These are phyloP conservation scores for Hypomyces perniciosus DNA, from an alignment of 2,329 filamentous ascomycete genomes.

Conservation along the genomic window DNA sequence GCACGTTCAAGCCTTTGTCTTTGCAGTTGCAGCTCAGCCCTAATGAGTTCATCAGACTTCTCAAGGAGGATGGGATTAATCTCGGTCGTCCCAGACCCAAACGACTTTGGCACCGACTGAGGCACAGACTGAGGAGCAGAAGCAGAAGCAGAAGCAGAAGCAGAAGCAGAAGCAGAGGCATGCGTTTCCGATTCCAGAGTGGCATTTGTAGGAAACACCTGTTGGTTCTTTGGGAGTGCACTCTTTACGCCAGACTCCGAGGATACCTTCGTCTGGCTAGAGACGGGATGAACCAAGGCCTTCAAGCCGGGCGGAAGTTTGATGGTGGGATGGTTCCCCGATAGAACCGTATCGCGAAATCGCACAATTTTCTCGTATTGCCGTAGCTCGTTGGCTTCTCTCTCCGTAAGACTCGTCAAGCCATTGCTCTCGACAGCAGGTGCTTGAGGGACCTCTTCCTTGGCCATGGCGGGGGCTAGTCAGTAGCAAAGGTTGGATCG, in stretches of 20 bases:
- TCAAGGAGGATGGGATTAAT: constrained; percentile 79
- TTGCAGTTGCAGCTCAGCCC: constrained; percentile 73
- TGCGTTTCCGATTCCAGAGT: neutral
- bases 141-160: neutral
- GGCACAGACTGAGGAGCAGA: neutral
- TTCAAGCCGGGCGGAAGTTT: constrained; percentile 44
- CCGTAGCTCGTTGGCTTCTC: constrained; percentile 51
- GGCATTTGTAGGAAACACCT: neutral
- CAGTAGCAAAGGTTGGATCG: constrained; percentile 1
- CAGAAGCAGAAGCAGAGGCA: neutral
- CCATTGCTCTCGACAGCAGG: constrained; percentile 14
- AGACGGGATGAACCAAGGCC: constrained; percentile 15
- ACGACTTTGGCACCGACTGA: neutral
- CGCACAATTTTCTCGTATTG: constrained; percentile 76
- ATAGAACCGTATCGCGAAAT: constrained; percentile 74
- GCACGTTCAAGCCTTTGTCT: constrained; percentile 73
- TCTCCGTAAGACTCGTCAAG: constrained; percentile 31
- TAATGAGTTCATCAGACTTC: constrained; percentile 79
- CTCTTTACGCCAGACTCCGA: constrained; percentile 16
- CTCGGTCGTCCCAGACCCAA: constrained; percentile 48
- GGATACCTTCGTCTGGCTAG: neutral
- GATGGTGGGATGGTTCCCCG: constrained; percentile 65
- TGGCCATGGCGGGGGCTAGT: constrained; percentile 20
- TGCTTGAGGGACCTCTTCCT: constrained; percentile 17
- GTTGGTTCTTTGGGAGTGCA: neutral